phyloP scores from a whole-genome alignment of 2,329 filamentous ascomycete species.

The Cercospora janseana region DNA sequence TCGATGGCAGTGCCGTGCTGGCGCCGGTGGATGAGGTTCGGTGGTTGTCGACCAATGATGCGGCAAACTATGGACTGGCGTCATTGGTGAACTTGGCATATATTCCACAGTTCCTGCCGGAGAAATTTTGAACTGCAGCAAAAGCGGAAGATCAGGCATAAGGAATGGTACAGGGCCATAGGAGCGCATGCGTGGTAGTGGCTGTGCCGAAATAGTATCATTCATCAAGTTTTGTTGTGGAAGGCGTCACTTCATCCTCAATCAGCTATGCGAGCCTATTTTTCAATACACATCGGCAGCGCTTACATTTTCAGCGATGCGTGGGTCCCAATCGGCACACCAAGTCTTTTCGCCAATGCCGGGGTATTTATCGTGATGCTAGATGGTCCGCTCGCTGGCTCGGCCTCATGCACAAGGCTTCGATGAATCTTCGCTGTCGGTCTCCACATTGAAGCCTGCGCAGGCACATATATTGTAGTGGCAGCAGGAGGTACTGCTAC shows the following conservation, averaged over 20 bases:
- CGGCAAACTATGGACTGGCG: slow-evolving; percentile 57
- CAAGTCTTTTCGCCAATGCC: slow-evolving; percentile 16
- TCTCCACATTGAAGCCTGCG: slow-evolving; percentile 9
- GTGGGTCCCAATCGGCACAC: slow-evolving; percentile 8
- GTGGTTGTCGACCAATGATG: slow-evolving; percentile 59
- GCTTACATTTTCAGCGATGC: slow-evolving; percentile 3
- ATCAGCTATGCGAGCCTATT: not conserved
- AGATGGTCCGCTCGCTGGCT: no score
- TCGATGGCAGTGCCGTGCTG: slow-evolving; percentile 49
- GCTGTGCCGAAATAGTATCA: no score
- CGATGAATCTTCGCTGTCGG: slow-evolving; percentile 11
- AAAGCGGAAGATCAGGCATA: no score
- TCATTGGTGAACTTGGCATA: slow-evolving; percentile 56
- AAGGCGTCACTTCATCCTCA: slow-evolving; percentile 5
- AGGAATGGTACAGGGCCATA: no score
- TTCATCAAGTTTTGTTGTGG: not conserved
- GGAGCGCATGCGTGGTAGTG: no score
- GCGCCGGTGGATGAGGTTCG: slow-evolving; percentile 54
- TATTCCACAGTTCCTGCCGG: slow-evolving; percentile 22
- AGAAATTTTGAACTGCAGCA: no score
- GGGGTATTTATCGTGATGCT: slow-evolving; percentile 10
- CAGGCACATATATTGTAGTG: not conserved
- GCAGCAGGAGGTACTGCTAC: not conserved
- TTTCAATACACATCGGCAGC: not conserved
- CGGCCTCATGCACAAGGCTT: not conserved